Evolutionary conservation across 306 rosid species (phyloP).

Genomic region (Pyrus bretschneideri): DNA sequence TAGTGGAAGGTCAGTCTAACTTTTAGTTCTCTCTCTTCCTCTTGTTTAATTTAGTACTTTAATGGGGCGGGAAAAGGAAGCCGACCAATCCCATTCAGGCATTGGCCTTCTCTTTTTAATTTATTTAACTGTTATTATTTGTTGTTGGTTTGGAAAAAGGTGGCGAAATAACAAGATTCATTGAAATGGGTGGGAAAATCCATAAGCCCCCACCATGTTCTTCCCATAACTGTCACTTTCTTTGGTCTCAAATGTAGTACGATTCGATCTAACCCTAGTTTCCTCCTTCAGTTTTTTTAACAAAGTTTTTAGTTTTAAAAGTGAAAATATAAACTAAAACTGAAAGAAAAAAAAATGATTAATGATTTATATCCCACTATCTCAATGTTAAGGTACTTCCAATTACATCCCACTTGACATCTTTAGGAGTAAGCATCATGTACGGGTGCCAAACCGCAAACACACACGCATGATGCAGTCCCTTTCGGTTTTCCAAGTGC

Average conservation of each 20-base stretch:
- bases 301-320: too few relatives aligned
- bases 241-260: conserved; percentile 1
- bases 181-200: conserved; percentile 21
- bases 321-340: too few relatives aligned
- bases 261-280: not conserved
- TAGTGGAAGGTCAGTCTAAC: conserved; percentile 27
- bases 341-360: too few relatives aligned
- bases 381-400: too few relatives aligned
- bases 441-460: too few relatives aligned
- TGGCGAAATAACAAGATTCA: conserved; percentile 35
- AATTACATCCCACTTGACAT: too few relatives aligned
- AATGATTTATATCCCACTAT: too few relatives aligned
- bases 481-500: not conserved
- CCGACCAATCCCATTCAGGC: conserved; percentile 47
- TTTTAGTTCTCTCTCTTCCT: conserved; percentile 7
- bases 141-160: conserved; percentile 32
- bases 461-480: not conserved
- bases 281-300: not conserved
- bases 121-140: not conserved
- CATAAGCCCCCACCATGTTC: conserved; percentile 33
- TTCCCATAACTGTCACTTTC: conserved; percentile 55
- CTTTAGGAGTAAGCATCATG: too few relatives aligned
- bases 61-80: conserved; percentile 40
- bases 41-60: conserved; percentile 26
- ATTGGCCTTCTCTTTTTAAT: conserved; percentile 15